Base-by-base conservation (phyloP, 352 stramenopile genomes). In the Globisporangium echinulatum region DNA sequence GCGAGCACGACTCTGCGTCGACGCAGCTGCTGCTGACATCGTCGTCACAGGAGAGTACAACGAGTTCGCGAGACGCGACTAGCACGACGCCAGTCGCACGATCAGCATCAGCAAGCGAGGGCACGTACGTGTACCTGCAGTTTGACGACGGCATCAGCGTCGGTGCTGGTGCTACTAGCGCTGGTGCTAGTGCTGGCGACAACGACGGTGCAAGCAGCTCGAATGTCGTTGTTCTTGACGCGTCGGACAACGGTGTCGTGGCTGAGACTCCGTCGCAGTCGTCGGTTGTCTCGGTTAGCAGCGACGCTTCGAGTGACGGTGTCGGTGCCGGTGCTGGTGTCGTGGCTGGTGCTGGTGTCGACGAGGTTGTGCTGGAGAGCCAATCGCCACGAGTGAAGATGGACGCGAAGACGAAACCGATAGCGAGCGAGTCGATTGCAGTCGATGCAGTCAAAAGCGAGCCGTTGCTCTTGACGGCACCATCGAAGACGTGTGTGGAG, bases 361-460 rank as follows among this genome's bases (percentile, higher is more conserved):
- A 56, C 51, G 51, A 56, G 25, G 51, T 56, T 2, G 43, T 56
- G 19, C 51, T 38, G 10, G 51, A 56, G 43, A 56, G 51, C 8
- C 51, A 56, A n/a, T 56, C 51, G 7, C 38, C 51, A 14, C 15
- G 37, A 10, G 37, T 14, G 8, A 17, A 56, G 38, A 17, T 33
- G 25, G 2, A 33, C 25, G 11, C 38, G 37, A 56, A 10, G 47
- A 14, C 43, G 43, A 5, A 13, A 10, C 15, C 13, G n/a, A 48
- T 15, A 14, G 11, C 43, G 43, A n/a, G 43, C 43, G 4, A 43
- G 39, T 43, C 6, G 43, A 47, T 47, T 5, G 15, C 46, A 17
- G 25, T 7, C n/a, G 46, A 50, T 36, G 7, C 15, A 36, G 46
- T 50, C 46, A 36, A 50, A 7, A 14, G 8, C 5, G 46, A 50